A percentile compares a stretch with the other conserved stretches of the same genome.
Conservation (phyloP, 2,329 filamentous ascomycete genomes). For the Ophiocordyceps polyrhachis-furcata region DNA sequence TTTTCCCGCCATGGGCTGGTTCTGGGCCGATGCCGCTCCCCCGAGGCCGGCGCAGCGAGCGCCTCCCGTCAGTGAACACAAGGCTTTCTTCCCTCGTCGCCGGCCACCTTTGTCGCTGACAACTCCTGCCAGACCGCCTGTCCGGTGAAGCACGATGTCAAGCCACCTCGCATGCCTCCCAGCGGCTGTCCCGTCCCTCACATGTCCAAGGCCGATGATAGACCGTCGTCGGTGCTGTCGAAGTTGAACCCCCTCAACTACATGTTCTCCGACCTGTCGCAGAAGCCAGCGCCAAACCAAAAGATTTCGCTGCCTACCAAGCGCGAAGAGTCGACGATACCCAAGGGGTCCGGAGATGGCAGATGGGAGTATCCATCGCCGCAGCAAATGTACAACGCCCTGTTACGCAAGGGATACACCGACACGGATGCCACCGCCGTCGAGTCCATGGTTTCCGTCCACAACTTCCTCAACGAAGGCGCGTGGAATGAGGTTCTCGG, state of each 20-base stretch:
- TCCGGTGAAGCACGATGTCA: conserved; percentile 37
- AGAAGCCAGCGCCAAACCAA: conserved; percentile 58
- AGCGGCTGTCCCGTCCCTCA: conserved; percentile 27
- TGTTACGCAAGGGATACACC: conserved; percentile 86
- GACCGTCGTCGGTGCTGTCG: conserved; percentile 29
- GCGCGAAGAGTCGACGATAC: conserved; percentile 76
- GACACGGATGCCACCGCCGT: conserved; percentile 88
- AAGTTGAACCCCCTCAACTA: conserved; percentile 64
- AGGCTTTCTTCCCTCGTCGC: neutral
- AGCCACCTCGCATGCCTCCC: conserved; percentile 4
- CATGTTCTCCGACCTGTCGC: conserved; percentile 80
- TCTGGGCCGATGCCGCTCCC: conserved; percentile 35
- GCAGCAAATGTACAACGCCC: conserved; percentile 99
- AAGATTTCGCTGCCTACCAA: conserved; percentile 54
- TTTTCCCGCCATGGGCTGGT: conserved; percentile 35
- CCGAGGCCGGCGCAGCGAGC: conserved; percentile 8
- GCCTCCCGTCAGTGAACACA: conserved; percentile 7
- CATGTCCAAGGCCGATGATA: conserved; percentile 11
- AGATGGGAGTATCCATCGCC: conserved; percentile 98
- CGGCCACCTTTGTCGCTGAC: conserved; percentile 7
- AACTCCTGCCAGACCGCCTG: conserved; percentile 25
- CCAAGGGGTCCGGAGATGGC: conserved; percentile 56
- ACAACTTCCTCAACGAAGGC: conserved; percentile 96
- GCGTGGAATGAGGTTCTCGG: conserved; percentile 90
- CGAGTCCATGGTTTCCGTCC: conserved; percentile 90